phyloP scores from a whole-genome alignment of 2,329 filamentous ascomycete species.

The Arthrinium puccinioides region DNA sequence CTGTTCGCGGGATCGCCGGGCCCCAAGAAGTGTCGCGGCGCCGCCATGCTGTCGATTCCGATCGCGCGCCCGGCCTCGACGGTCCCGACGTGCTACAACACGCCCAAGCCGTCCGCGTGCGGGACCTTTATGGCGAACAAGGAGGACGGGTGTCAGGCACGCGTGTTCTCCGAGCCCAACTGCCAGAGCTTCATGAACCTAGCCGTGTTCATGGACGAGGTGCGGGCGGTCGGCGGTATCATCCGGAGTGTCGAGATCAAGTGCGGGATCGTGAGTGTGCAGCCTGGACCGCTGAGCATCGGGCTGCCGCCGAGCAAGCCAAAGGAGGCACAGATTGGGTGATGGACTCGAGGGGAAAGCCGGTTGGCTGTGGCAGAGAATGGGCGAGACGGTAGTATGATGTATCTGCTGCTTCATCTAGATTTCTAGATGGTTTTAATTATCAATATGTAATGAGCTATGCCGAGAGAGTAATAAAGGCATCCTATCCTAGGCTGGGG shows the following conservation, averaged over 20 bases:
- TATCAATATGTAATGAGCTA: too few species aligned
- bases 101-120: slow-evolving; percentile 24
- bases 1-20: slow-evolving; percentile 31
- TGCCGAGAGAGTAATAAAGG: too few species aligned
- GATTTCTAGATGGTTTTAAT: too few species aligned
- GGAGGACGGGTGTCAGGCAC: slow-evolving; percentile 28
- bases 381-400: too few species aligned
- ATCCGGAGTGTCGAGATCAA: slow-evolving; percentile 26
- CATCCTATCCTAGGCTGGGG: too few species aligned
- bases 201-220: slow-evolving; percentile 28
- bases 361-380: too few species aligned
- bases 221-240: slow-evolving; percentile 22
- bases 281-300: slow-evolving; percentile 18
- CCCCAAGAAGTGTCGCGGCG: slow-evolving; percentile 27
- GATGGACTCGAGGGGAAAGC: too few species aligned
- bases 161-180: slow-evolving; percentile 25
- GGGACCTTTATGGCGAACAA: slow-evolving; percentile 27
- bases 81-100: slow-evolving; percentile 25
- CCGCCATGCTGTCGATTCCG: slow-evolving; percentile 16
- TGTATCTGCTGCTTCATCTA: too few species aligned
- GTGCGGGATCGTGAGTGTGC: slow-evolving; percentile 22
- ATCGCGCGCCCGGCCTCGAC: slow-evolving; percentile 18
- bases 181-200: slow-evolving; percentile 26
- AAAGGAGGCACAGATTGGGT: neutral
- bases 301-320: neutral